Evolutionary conservation across 2,329 filamentous ascomycete genomes (phyloP), one percentile per base, ranked within the genome.

Genomic region (Annulohypoxylon truncatum): DNA sequence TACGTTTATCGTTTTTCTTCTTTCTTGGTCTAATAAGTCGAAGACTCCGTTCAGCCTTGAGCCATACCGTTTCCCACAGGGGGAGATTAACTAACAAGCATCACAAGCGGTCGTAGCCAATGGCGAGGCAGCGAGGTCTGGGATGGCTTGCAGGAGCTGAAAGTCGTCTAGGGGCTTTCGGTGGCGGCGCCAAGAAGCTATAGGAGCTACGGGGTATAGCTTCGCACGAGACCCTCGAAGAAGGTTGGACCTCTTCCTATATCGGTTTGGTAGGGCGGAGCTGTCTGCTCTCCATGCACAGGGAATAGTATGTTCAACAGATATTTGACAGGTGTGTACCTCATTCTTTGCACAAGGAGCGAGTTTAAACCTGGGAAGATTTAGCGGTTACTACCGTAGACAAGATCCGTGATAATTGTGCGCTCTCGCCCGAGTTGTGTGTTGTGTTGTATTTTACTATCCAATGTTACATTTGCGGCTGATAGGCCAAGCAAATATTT

Each of bases 141-240:
- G 33, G 66, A 71, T 77, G 74, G 73, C 72, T 77, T 78, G 75
- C 78, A 77, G 73, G 69, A 80, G 78, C 78, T 80, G 78, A 80
- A 66, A 55, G 33, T 40, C 44, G 35, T 46, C 47, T 42, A 67
- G 61, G 63, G 35, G 48, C 46, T 61, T 51, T 69, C 62, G 55
- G 63, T 69, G 64, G 60, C 52, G 48, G 52, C 55, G 74, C 72
- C 71, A 76, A 75, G 73, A 56, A 51, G 55, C 67, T 71, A 70
- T 72, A 75, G 73, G 55, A 53, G 55, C 67, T 71, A 70, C 71
- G 51, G 61, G 66, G 44, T 40, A 68, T 70, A 72, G 61, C 58
- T 69, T 67, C 59, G 51, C 69, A 70, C 69, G 61, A 68, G 65
- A 67, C 64, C 60, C 33, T 46, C 35, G 20, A 31, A 24, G 24